Percentiles rank a stretch among this genome's conserved stretches.
phyloP scores from a whole-genome alignment of 208 protist genomes.

The Strigomonas galati region DNA sequence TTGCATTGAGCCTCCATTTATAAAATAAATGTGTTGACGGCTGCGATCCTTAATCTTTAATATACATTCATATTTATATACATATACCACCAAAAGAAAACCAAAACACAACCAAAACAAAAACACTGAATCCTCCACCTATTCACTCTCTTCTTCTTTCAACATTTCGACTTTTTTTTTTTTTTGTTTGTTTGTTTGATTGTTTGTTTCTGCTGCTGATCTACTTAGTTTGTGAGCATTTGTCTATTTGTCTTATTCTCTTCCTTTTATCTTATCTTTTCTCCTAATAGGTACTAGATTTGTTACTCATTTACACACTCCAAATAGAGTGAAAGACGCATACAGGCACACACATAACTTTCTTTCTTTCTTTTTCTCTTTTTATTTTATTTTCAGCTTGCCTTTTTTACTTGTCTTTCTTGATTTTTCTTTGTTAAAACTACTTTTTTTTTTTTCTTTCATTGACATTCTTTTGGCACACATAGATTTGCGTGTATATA shows the following conservation, averaged over 20 bases:
- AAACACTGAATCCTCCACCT: too few relatives aligned
- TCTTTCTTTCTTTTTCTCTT: not conserved
- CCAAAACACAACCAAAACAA: too few relatives aligned
- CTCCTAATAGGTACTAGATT: not conserved
- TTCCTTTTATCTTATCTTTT: not conserved
- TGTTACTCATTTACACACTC: not conserved
- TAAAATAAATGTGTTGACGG: too few relatives aligned
- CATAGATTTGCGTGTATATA: conserved; percentile 2
- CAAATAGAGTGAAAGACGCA: not conserved
- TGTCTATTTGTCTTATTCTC: not conserved
- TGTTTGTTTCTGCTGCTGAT: not conserved
- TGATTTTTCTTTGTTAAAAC: conserved; percentile 7
- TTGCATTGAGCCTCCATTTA: too few relatives aligned
- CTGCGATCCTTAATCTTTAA: too few relatives aligned
- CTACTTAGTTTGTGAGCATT: not conserved
- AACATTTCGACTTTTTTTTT: too few relatives aligned
- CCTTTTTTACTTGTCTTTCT: not conserved
- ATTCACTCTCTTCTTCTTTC: too few relatives aligned
- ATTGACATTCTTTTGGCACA: not conserved
- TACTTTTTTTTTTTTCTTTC: not conserved
- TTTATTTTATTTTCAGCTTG: conserved; percentile 9
- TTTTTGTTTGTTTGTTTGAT: conserved; percentile 2
- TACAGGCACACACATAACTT: not conserved
- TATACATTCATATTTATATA: too few relatives aligned
- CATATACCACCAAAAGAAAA: too few relatives aligned